Conservation (phyloP, 2,329 filamentous ascomycete species). For the Magnaporthiopsis poae region DNA sequence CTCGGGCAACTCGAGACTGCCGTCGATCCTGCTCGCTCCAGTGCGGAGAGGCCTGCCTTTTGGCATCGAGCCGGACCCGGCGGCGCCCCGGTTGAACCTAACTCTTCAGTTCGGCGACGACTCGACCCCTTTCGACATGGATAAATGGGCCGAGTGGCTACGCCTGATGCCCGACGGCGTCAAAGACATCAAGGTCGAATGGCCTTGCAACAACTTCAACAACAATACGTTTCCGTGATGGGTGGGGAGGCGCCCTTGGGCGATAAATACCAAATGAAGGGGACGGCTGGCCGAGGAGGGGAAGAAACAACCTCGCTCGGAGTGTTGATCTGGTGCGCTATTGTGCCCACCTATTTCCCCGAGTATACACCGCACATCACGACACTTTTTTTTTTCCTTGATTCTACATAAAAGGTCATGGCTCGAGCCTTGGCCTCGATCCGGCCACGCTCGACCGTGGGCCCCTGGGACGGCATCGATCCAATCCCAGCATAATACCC, state of each 20-base stretch:
- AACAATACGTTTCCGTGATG: slow-evolving; percentile 27
- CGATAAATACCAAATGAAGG: not conserved
- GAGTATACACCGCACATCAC: slow-evolving; percentile 4
- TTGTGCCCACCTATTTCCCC: not conserved
- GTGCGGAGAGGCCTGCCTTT: slow-evolving; percentile 31
- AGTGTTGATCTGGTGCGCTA: too few relatives aligned
- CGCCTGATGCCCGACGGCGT: slow-evolving; percentile 48
- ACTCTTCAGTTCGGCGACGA: slow-evolving; percentile 43
- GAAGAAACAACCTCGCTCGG: not conserved
- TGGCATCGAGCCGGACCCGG: slow-evolving; percentile 27
- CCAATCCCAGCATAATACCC: not conserved
- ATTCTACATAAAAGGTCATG: not conserved
- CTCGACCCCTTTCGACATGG: slow-evolving; percentile 32
- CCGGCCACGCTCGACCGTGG: not conserved
- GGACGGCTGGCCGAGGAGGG: not conserved
- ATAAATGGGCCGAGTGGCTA: slow-evolving; percentile 49
- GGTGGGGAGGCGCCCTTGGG: slow-evolving; percentile 3
- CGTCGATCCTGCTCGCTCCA: slow-evolving; percentile 47
- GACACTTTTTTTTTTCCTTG: not conserved
- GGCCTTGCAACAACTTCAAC: slow-evolving; percentile 28
- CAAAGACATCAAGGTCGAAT: slow-evolving; percentile 45
- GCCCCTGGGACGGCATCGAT: not conserved
- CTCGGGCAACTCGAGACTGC: slow-evolving; percentile 41
- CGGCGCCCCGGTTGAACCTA: slow-evolving; percentile 36
- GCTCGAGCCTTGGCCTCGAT: not conserved